Percentiles rank a stretch among this genome's conserved stretches.
Conservation (phyloP, 345 rosid genomes). For the Populus ilicifolia region DNA sequence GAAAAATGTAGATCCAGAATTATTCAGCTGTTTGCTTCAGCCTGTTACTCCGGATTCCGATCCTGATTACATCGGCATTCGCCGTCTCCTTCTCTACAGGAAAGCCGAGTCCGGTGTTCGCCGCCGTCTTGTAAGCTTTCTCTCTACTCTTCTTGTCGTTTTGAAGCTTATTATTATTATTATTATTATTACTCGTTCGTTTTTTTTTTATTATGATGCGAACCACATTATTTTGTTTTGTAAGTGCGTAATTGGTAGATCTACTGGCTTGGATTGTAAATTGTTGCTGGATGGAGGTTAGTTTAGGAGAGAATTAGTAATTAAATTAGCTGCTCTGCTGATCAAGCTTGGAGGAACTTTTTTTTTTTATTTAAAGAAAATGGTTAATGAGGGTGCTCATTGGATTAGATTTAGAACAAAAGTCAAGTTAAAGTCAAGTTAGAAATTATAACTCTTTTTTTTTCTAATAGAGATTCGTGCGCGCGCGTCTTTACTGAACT, state of each 20-base stretch:
- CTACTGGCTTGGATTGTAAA: background rate
- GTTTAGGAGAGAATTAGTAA: background rate
- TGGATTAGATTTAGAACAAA: background rate
- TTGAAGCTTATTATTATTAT: background rate
- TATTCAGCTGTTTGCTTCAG: slow-evolving; percentile 75
- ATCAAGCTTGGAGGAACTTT: background rate
- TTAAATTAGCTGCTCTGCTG: background rate
- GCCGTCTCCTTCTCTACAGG: slow-evolving; percentile 79
- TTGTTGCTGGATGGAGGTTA: background rate
- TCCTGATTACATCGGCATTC: slow-evolving; percentile 67
- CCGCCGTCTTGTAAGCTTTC: slow-evolving; percentile 58
- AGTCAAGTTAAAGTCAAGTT: too few species aligned
- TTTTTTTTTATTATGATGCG: background rate
- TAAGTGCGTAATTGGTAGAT: background rate
- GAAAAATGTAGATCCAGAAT: slow-evolving; percentile 53
- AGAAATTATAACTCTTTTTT: too few species aligned
- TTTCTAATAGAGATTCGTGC: background rate
- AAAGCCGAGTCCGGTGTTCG: slow-evolving; percentile 59
- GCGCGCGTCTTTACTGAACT: background rate
- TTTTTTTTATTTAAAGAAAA: too few species aligned
- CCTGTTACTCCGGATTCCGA: slow-evolving; percentile 55
- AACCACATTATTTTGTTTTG: background rate
- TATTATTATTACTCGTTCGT: too few species aligned
- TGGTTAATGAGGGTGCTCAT: background rate
- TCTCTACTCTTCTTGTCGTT: slow-evolving; percentile 1